phyloP scores from a whole-genome alignment of 805 yeast genomes.

The Suhomyces xylopsoci region DNA sequence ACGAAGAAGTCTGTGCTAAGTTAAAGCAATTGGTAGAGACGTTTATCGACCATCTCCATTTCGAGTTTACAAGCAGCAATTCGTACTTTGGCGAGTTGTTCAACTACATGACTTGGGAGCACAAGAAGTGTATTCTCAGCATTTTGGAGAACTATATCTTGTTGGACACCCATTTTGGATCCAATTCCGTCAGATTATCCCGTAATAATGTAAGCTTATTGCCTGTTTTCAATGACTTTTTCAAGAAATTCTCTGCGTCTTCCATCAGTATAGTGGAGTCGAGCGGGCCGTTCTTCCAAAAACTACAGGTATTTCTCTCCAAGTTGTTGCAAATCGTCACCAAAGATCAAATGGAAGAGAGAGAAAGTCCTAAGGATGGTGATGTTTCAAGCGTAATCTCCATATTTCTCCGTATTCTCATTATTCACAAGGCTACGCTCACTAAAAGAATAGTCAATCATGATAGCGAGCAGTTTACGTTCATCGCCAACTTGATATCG shows the following conservation, averaged over 20 bases:
- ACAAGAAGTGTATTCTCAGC: conserved; percentile 22
- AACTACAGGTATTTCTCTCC: conserved; percentile 18
- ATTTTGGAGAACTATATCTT: conserved; percentile 29
- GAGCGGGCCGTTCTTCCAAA: conserved; percentile 19
- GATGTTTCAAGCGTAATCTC: conserved; percentile 35
- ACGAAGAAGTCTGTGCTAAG: conserved; percentile 9
- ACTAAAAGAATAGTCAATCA: conserved; percentile 41
- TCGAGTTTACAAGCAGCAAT: conserved; percentile 26
- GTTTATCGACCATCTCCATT: conserved; percentile 19
- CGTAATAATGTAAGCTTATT: conserved; percentile 22
- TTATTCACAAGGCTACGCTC: conserved; percentile 53
- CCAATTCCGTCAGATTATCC: neutral
- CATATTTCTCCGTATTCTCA: conserved; percentile 51
- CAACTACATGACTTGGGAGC: conserved; percentile 28
- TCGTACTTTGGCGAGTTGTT: conserved; percentile 42
- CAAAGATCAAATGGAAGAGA: neutral
- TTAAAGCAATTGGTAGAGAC: conserved; percentile 12
- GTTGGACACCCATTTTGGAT: conserved; percentile 11
- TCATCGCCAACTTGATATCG: conserved; percentile 46
- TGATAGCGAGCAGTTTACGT: conserved; percentile 42
- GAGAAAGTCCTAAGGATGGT: neutral
- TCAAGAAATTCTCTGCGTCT: conserved; percentile 45
- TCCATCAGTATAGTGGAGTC: conserved; percentile 21
- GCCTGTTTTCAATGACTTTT: conserved; percentile 41
- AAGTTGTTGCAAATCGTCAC: conserved; percentile 15